Conservation (phyloP, 1,139 yeast species). For the Kodamaea sp. region DNA sequence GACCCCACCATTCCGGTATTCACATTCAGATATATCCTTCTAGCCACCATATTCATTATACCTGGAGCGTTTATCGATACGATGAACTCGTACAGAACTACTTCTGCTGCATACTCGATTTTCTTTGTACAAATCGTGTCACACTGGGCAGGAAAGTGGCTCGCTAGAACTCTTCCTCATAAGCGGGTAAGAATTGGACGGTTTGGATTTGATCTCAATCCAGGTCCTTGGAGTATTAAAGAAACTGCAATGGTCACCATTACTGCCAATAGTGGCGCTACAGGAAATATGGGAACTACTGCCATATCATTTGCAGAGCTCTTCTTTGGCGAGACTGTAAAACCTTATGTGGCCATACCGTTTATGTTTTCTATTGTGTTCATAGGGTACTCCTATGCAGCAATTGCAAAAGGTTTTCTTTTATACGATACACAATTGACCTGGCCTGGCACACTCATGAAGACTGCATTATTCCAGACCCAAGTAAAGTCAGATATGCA, state of each 20-base stretch:
- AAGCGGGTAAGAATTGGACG: conserved; percentile 10
- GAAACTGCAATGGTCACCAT: conserved; percentile 23
- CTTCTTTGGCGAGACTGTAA: conserved; percentile 16
- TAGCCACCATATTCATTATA: conserved; percentile 19
- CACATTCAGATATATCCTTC: conserved; percentile 18
- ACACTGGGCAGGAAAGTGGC: conserved; percentile 23
- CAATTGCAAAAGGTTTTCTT: conserved; percentile 18
- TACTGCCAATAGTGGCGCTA: conserved; percentile 23
- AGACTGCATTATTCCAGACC: conserved; percentile 20
- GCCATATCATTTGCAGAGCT: conserved; percentile 20
- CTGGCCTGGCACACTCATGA: conserved; percentile 24
- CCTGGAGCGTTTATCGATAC: conserved; percentile 25
- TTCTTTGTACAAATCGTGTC: conserved; percentile 23
- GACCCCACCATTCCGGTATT: conserved; percentile 19
- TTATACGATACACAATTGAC: conserved; percentile 18
- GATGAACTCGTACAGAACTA: conserved; percentile 23
- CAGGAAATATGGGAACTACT: conserved; percentile 22
- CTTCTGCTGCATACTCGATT: conserved; percentile 24
- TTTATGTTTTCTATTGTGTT: conserved; percentile 23
- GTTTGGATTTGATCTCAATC: conserved; percentile 15
- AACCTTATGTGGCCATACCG: conserved; percentile 15
- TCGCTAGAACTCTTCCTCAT: conserved; percentile 16
- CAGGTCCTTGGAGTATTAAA: conserved; percentile 23
- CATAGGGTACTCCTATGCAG: conserved; percentile 23
- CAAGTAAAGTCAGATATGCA: conserved; percentile 15